phyloP scores from a whole-genome alignment of 2,329 filamentous ascomycete genomes.

The Fusarium udum region DNA sequence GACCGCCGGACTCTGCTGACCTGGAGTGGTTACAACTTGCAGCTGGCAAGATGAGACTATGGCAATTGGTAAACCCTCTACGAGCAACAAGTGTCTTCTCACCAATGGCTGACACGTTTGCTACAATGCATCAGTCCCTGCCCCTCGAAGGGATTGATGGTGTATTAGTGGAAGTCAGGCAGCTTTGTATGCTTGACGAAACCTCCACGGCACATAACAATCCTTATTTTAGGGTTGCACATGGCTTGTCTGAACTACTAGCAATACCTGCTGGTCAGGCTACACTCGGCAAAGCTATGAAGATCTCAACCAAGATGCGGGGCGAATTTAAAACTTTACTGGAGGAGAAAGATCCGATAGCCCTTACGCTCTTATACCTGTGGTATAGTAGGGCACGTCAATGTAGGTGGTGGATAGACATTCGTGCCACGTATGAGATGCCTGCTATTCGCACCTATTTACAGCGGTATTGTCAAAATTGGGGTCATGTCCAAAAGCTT shows the following conservation, averaged over 20 bases:
- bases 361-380: not conserved
- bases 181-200: not conserved
- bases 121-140: not conserved
- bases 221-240: not conserved
- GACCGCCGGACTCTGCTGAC: not conserved
- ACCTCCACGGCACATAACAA: not conserved
- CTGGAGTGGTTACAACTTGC: not conserved
- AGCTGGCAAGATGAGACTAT: not conserved
- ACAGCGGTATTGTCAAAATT: not conserved
- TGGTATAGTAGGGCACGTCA: not conserved
- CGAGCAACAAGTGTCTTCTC: not conserved
- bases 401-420: not conserved
- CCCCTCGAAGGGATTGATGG: fast-evolving
- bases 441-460: not conserved
- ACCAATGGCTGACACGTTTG: not conserved
- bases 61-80: not conserved
- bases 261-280: not conserved
- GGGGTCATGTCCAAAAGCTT: not conserved
- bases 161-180: fast-evolving
- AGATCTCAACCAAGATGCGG: not conserved
- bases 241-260: not conserved
- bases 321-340: not conserved
- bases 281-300: not conserved
- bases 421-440: not conserved
- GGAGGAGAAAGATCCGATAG: not conserved